Evolutionary conservation across 306 rosid genomes (phyloP), one percentile per base, ranked within the genome.

Genomic region (Astragalus membranaceus): DNA sequence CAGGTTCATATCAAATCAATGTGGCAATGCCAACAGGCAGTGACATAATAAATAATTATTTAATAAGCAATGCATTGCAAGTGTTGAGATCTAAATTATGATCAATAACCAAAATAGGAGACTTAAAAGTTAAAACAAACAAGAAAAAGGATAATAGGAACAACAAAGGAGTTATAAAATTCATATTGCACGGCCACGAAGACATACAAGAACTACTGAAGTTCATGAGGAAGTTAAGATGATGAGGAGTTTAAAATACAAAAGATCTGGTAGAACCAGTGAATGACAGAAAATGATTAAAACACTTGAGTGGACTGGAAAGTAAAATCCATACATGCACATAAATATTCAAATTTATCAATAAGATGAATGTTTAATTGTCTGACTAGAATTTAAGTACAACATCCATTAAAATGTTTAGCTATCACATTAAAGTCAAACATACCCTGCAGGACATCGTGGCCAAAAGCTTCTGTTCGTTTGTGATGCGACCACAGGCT

Each of bases 391-490:
- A 52, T 16, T 64, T 16, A 44, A 57, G 59, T 59, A 33, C 57
- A 64, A 36, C 36, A 79, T 75, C 59, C 26, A 36, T 17, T 58
- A 67, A 59, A 46, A 33, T 41, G 39, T 11, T 49, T 33, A 75
- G 14, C 15, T 39, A 50, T 66, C 66, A 65, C n/a, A 39, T 7
- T 43, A 65, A 46, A 62, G 46, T 73, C 59, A 44, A 57, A 79
- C 77, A 52, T 73, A 75, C 69, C 29, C 65, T 51, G 69, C 75
- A 70, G 55, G 42, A 58, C 30, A 50, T 42, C 70, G 23, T 47
- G 64, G 60, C 15, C 32, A 76, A 77, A 54, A 7, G 66, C 26
- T 47, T 50, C 51, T 14, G 52, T 11, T 52, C 74, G 66, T 51
- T 41, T 32, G 60, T 14, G 36, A 43, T 47, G 67, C 7, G 59